A percentile compares a stretch with the other conserved stretches of the same genome.
Evolutionary conservation across 2,329 filamentous ascomycete genomes (phyloP).

Genomic region (Fusarium gaditjirri): DNA sequence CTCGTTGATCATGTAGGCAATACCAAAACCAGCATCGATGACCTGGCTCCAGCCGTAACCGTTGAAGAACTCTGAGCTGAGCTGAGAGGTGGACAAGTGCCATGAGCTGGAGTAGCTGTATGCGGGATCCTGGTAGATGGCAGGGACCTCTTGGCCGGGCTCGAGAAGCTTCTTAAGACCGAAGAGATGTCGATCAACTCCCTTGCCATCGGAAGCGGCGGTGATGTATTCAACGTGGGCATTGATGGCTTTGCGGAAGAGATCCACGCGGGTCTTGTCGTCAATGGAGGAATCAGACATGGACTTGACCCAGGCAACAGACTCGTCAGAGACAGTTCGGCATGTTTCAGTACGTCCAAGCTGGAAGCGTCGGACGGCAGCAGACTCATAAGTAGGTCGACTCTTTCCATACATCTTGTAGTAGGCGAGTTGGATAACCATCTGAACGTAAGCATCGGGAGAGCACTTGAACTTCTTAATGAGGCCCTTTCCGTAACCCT

Average conservation of each 20-base stretch:
- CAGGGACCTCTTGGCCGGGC: conserved; percentile 82
- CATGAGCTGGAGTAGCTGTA: conserved; percentile 86
- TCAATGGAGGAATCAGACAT: conserved; percentile 77
- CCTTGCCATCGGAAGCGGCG: conserved; percentile 89
- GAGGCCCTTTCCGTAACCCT: conserved; percentile 96
- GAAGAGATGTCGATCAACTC: conserved; percentile 96
- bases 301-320: conserved; percentile 87
- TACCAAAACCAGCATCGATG: conserved; percentile 93
- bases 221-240: conserved; percentile 91
- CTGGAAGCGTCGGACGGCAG: conserved; percentile 94
- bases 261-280: conserved; percentile 72
- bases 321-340: conserved; percentile 90
- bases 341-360: conserved; percentile 96
- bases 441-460: conserved; percentile 96
- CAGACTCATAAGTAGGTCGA: conserved; percentile 96
- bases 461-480: conserved; percentile 99
- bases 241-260: conserved; percentile 84
- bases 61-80: conserved; percentile 98
- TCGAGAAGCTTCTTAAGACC: conserved; percentile 91
- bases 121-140: conserved; percentile 87
- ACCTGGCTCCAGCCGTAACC: conserved; percentile 99
- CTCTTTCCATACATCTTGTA: conserved; percentile 99
- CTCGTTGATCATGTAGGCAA: conserved; percentile 99
- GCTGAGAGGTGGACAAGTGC: conserved; percentile 89
- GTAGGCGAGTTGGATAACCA: conserved; percentile 98